A percentile compares a stretch with the other conserved stretches of the same genome.
These are phyloP conservation scores for Lachnellula arida DNA, from an alignment of 2,329 filamentous ascomycete genomes.

Conservation along the genomic window DNA sequence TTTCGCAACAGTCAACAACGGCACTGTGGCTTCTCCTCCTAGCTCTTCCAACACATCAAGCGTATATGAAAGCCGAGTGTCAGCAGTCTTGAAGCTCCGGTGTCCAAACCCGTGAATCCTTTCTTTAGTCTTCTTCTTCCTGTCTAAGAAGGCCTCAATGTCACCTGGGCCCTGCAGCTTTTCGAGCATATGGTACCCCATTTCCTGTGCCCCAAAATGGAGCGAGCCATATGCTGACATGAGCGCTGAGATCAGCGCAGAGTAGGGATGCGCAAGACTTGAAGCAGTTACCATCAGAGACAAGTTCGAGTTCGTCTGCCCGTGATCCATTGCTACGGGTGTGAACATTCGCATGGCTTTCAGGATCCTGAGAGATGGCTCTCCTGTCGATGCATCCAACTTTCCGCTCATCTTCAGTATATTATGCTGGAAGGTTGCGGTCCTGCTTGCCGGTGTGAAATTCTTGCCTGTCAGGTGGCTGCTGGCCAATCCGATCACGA, in stretches of 20 bases:
- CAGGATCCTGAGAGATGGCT: slow-evolving; percentile 33
- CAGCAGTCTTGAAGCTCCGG: slow-evolving; percentile 34
- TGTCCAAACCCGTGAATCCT: slow-evolving; percentile 43
- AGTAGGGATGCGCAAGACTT: slow-evolving; percentile 42
- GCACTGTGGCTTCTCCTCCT: slow-evolving; percentile 9
- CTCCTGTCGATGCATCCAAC: slow-evolving; percentile 25
- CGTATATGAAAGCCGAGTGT: slow-evolving; percentile 35
- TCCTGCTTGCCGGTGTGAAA: slow-evolving; percentile 32
- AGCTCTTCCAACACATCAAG: slow-evolving; percentile 26
- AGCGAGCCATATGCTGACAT: slow-evolving; percentile 42
- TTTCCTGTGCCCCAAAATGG: slow-evolving; percentile 46
- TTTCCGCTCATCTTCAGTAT: slow-evolving; percentile 44
- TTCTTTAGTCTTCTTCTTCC: slow-evolving; percentile 37
- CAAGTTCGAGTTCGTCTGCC: slow-evolving; percentile 46
- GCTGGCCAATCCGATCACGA: slow-evolving; percentile 35
- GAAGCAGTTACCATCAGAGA: slow-evolving; percentile 43
- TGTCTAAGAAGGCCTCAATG: slow-evolving; percentile 38
- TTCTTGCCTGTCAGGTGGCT: slow-evolving; percentile 36
- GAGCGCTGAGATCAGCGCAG: slow-evolving; percentile 36
- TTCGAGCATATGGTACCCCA: slow-evolving; percentile 40
- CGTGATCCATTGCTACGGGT: slow-evolving; percentile 45
- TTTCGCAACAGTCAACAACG: slow-evolving; percentile 35
- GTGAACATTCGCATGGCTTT: slow-evolving; percentile 33
- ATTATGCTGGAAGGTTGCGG: slow-evolving; percentile 38
- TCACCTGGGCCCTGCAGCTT: slow-evolving; percentile 34